phyloP scores from a whole-genome alignment of 2,329 filamentous ascomycete species.

The Colletotrichum destructivum region DNA sequence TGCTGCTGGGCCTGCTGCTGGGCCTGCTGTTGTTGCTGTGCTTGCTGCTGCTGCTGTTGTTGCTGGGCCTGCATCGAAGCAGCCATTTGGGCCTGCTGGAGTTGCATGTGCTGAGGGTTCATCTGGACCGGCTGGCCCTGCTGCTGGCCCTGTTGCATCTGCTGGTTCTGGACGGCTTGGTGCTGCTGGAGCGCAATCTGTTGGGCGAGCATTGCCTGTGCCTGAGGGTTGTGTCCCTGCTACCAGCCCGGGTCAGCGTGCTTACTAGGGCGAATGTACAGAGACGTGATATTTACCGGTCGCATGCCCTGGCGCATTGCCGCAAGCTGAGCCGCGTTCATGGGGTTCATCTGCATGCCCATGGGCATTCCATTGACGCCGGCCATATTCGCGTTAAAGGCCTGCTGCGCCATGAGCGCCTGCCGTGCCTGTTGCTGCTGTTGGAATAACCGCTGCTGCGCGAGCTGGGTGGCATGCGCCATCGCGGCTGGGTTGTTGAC shows the following conservation, averaged over 20 bases:
- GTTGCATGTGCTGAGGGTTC: conserved; percentile 62
- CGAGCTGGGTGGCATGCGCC: conserved; percentile 60
- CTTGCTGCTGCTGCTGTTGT: conserved; percentile 55
- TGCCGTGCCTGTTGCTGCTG: conserved; percentile 68
- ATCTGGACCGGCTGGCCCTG: conserved; percentile 65
- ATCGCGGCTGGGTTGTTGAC: conserved; percentile 56
- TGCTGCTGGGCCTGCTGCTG: conserved; percentile 57
- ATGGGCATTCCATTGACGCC: conserved; percentile 64
- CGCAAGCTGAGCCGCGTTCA: conserved; percentile 67
- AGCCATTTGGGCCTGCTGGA: conserved; percentile 61
- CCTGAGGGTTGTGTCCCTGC: conserved; percentile 45
- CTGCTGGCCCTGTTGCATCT: conserved; percentile 59
- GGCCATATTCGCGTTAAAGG: conserved; percentile 65
- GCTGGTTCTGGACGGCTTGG: conserved; percentile 51
- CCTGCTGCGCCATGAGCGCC: conserved; percentile 69
- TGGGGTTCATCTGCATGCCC: conserved; percentile 63
- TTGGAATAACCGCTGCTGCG: conserved; percentile 71
- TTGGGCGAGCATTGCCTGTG: conserved; percentile 61
- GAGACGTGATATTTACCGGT: conserved; percentile 54
- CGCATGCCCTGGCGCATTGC: conserved; percentile 64
- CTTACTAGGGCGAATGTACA: background rate
- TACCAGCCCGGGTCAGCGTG: conserved; percentile 4
- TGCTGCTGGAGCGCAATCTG: conserved; percentile 63
- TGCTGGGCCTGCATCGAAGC: conserved; percentile 56
- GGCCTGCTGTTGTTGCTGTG: conserved; percentile 56